Evolutionary conservation across 2,329 filamentous ascomycete genomes (phyloP).

Genomic region (Aureobasidium subglaciale): DNA sequence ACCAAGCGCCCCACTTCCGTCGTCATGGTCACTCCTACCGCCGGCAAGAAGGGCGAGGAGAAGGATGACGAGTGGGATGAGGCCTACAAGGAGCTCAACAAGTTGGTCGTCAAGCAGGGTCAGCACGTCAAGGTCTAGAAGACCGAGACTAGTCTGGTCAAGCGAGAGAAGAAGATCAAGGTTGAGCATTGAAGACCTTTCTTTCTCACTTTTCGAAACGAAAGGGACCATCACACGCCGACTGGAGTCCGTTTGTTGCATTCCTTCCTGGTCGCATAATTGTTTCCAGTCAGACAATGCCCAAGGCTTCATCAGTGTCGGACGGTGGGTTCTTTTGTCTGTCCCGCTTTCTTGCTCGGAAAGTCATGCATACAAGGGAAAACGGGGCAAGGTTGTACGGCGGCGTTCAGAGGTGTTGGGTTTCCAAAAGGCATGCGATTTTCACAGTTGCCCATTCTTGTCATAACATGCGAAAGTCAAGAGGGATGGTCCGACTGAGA

Average conservation of each 20-base stretch:
- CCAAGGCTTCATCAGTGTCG: neutral
- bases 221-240: neutral
- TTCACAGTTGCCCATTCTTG: neutral
- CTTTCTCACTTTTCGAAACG: neutral
- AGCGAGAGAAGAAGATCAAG: conserved; percentile 11
- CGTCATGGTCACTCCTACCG: conserved; percentile 65
- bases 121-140: conserved; percentile 47
- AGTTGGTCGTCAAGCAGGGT: conserved; percentile 52
- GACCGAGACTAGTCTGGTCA: neutral
- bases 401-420: conserved; percentile 9
- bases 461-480: neutral
- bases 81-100: conserved; percentile 45
- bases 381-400: neutral
- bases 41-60: conserved; percentile 40
- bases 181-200: neutral
- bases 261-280: neutral
- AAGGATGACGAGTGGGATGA: conserved; percentile 40
- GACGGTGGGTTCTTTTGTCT: neutral
- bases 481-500: neutral
- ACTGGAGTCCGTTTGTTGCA: neutral
- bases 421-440: conserved; percentile 5
- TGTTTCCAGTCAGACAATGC: too few species aligned
- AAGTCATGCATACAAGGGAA: conserved; percentile 9
- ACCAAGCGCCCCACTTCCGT: conserved; percentile 97
- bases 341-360: neutral